Conservation (phyloP, 345 rosid genomes). For the Gossypium arboreum region DNA sequence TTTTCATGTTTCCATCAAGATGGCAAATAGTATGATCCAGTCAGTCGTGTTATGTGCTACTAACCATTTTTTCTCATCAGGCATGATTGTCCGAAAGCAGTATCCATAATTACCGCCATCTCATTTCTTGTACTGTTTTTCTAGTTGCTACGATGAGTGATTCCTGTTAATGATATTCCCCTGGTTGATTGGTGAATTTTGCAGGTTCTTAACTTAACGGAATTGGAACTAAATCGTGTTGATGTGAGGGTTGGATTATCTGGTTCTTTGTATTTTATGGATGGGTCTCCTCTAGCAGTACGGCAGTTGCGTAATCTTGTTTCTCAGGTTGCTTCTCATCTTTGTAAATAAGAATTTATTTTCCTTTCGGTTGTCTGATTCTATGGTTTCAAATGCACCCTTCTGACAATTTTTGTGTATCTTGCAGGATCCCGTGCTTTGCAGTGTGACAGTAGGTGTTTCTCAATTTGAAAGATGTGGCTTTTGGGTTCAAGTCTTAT, state of each 20-base stretch:
- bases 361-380: neutral
- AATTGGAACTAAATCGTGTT: constrained; percentile 83
- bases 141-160: neutral
- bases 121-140: constrained; percentile 1
- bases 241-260: constrained; percentile 95
- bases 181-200: constrained; percentile 20
- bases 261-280: constrained; percentile 87
- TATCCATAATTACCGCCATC: neutral
- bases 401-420: constrained; percentile 1
- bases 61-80: neutral
- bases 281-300: constrained; percentile 96
- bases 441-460: constrained; percentile 94
- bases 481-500: constrained; percentile 92
- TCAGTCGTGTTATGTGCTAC: neutral
- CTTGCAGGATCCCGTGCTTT: constrained; percentile 76
- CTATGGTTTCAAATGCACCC: constrained; percentile 7
- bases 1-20: neutral
- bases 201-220: constrained; percentile 93
- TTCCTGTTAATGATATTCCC: constrained; percentile 8
- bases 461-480: constrained; percentile 95
- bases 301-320: constrained; percentile 88
- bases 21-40: neutral
- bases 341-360: neutral
- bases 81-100: neutral
- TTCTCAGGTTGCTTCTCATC: constrained; percentile 63